A percentile compares a stretch with the other conserved stretches of the same genome.
Conservation (phyloP, 305 asterid genomes). For the Coffea humblotiana region DNA sequence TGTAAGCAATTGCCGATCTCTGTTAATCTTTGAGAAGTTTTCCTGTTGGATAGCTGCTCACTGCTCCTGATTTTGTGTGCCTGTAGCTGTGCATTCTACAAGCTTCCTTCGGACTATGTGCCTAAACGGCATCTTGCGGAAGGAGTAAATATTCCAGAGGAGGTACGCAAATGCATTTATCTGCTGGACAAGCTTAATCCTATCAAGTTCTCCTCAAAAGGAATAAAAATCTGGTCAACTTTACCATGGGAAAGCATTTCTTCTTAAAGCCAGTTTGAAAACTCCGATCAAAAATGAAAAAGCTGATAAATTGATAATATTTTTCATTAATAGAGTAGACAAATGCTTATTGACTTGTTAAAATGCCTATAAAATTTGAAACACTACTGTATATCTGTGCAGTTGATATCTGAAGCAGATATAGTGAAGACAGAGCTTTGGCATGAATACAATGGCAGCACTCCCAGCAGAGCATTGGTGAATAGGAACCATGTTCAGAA, state of each 20-base stretch:
- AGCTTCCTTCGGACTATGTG: not conserved
- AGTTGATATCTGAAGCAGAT: conserved; percentile 30
- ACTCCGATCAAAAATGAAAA: too few relatives aligned
- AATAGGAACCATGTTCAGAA: not conserved
- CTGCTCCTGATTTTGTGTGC: not conserved
- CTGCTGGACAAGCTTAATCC: not conserved
- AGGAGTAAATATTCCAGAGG: conserved; percentile 16
- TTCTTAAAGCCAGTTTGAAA: not conserved
- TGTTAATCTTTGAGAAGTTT: too few relatives aligned
- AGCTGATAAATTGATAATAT: too few relatives aligned
- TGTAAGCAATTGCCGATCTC: conserved; percentile 25
- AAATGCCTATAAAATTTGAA: too few relatives aligned
- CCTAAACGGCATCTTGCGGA: not conserved
- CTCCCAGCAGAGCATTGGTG: not conserved
- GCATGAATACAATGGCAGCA: conserved; percentile 34
- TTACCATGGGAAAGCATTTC: conserved; percentile 23
- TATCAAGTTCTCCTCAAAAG: not conserved
- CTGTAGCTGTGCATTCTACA: conserved; percentile 3
- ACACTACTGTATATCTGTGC: conserved; percentile 13
- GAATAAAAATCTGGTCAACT: conserved; percentile 13
- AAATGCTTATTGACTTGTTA: too few relatives aligned
- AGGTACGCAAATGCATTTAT: not conserved
- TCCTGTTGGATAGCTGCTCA: not conserved
- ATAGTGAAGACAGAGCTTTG: conserved; percentile 35
- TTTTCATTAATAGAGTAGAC: too few relatives aligned